Conservation (phyloP, 78 protist species). For the slime mould (Dictyostelium discoideum) region DNA sequence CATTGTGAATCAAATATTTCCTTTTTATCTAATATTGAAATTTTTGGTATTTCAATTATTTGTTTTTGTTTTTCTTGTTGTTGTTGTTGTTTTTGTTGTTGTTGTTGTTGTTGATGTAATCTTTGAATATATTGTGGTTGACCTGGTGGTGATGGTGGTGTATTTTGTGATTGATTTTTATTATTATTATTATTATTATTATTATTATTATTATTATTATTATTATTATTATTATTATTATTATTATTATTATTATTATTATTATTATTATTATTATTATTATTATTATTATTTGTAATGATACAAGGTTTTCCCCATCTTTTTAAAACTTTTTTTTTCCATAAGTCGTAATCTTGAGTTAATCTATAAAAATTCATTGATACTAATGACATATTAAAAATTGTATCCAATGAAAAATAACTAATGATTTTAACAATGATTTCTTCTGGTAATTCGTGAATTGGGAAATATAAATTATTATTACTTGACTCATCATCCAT, state of each 20-base stretch:
- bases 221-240: background rate
- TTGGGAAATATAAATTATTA: background rate
- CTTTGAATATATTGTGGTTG: background rate
- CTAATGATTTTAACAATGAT: background rate
- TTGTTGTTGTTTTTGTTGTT: background rate
- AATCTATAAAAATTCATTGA: constrained; percentile 17
- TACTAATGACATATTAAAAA: constrained; percentile 5
- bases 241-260: no score
- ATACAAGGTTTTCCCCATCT: background rate
- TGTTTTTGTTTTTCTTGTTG: background rate
- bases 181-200: background rate
- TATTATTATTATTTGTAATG: no score
- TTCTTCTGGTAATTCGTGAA: constrained; percentile 48
- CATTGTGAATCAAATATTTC: constrained; percentile 12
- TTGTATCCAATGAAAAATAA: constrained; percentile 4
- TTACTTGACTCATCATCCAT: background rate
- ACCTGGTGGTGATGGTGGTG: background rate
- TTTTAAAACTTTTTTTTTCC: constrained; percentile 34
- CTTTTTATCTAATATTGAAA: background rate
- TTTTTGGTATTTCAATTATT: background rate
- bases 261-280: no score
- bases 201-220: background rate
- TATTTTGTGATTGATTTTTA: background rate
- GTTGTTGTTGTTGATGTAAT: background rate
- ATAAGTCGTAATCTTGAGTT: constrained; percentile 35